Base-by-base conservation (phyloP, 345 rosid species). In the Murraya paniculata region DNA sequence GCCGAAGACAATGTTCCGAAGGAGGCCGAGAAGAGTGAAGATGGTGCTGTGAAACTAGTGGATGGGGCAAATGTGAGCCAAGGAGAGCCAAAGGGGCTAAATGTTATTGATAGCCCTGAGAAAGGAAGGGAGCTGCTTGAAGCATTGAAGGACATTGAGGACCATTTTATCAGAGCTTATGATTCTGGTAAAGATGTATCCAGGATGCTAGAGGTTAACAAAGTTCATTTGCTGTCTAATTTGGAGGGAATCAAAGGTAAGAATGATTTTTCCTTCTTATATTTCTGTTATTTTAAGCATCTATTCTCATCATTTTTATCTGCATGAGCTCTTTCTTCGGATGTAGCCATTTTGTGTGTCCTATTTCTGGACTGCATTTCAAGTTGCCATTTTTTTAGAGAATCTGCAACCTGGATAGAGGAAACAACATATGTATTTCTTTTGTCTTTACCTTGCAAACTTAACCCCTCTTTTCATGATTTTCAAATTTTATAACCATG, bases 111-210 rank as follows among this genome's bases (percentile, higher is more conserved):
- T 41, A 64, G 71, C 38, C 90, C 90, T 3, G 91, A 86, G 69
- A 81, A 64, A 45, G 92, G 93, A 62, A 89, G 96, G 80, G 96
- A 91, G 64, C 85, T 91, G 59, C 79, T 91, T 81, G 93, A 91
- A 59, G 93, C 96, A 14, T 73, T 91, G 82, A 88, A 76, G 84
- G 96, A 91, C 83, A 85, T 91, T 69, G 90, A 90, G 71, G 91
- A 87, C 62, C 84, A 91, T 78, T 91, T 91, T 74, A 80, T 90
- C 27, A 90, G 89, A 82, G 96, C 96, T 81, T 90, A 82, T 84
- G 91, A 89, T 82, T 88, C 90, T 75, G 93, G 96, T 21, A 90
- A 90, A 77, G 92, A 87, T 74, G 91, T 91, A 0, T 91, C 93
- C 30, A 89, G 83, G 81, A 91, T 90, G 96, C 81, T 91, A 18